These are phyloP conservation scores for Pachyrhizus erosus DNA, from an alignment of 306 rosid genomes.

Conservation along the genomic window DNA sequence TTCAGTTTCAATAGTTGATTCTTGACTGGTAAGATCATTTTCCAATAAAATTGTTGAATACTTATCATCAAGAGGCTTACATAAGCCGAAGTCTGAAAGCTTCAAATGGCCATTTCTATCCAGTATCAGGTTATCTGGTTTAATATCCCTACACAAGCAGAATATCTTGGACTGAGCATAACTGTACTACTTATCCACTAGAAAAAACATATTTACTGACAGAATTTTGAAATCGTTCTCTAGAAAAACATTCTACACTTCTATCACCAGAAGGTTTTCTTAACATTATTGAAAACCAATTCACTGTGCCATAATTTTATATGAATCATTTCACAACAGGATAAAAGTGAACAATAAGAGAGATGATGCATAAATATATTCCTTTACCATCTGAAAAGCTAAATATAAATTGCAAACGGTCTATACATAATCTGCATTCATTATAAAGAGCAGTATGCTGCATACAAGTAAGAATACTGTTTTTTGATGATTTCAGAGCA, in stretches of 20 bases:
- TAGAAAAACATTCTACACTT: constrained; percentile 7
- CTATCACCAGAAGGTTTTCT: constrained; percentile 15
- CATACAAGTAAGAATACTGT: constrained; percentile 14
- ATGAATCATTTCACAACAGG: constrained; percentile 27
- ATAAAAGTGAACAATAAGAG: constrained; percentile 19
- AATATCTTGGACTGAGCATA: constrained; percentile 42
- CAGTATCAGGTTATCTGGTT: constrained; percentile 97
- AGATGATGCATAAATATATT: constrained; percentile 15
- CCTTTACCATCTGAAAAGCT: constrained; percentile 33
- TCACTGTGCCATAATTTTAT: constrained; percentile 24
- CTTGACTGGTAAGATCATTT: constrained; percentile 67
- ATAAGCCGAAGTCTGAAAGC: constrained; percentile 99
- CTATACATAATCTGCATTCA: neutral
- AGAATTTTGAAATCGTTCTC: constrained; percentile 28
- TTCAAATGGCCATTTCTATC: constrained; percentile 95
- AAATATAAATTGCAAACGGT: constrained; percentile 10
- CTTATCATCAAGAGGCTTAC: constrained; percentile 97
- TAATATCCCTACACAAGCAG: constrained; percentile 87
- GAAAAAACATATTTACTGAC: constrained; percentile 22
- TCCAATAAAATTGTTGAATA: constrained; percentile 87
- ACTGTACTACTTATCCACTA: constrained; percentile 7
- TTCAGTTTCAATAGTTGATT: constrained; percentile 68
- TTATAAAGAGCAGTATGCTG: constrained; percentile 7
- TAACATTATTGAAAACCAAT: constrained; percentile 1
- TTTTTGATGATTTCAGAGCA: neutral